Evolutionary conservation across 2,329 filamentous ascomycete genomes (phyloP), one percentile per base, ranked within the genome.

Genomic region (Dactylellina haptotyla): DNA sequence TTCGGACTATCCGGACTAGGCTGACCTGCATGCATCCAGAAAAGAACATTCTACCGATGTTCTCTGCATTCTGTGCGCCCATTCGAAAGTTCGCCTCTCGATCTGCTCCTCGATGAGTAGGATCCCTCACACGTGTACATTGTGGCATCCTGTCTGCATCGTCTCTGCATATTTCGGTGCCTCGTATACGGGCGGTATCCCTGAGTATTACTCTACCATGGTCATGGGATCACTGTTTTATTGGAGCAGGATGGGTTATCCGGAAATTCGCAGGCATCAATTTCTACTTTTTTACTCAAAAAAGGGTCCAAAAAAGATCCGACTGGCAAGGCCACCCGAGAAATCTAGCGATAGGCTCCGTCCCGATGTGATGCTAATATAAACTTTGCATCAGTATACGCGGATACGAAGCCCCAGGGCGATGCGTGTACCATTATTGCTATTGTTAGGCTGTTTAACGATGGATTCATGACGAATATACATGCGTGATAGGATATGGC

Each of bases 41-140:
- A 37, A 28, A 28, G 61, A 73, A 73, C 58, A 51, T 73, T 66
- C 61, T 20, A 59, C 50, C 28, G 34, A 57, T 25, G 8, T 65
- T 66, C 61, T 53, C 34, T 66, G 51, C 58, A 63, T 46, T 23
- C 26, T 10, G 32, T 25, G 23, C 30, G 50, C 23, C 20, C 56
- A 23, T 43, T 10, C 12, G 16, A 50, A 23, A 16, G 32, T 66
- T 54, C 23, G 63, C 53, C 64, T 61, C 34, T 59, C 25, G 64
- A 67, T 70, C 51, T 14, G 32, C 50, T 56, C 25, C 9, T 14
- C 3, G 12, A 39, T 39, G 34, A 39, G n/a, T 53, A 30, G 28
- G 65, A 63, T 71, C 57, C 63, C 58, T 64, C 67, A 64, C 59
- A 62, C 69, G 61, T 73, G 56, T 66, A 54, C 56, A 51, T 51